These are phyloP conservation scores for Colletotrichum incanum DNA, from an alignment of 2,329 filamentous ascomycete genomes.

Conservation along the genomic window DNA sequence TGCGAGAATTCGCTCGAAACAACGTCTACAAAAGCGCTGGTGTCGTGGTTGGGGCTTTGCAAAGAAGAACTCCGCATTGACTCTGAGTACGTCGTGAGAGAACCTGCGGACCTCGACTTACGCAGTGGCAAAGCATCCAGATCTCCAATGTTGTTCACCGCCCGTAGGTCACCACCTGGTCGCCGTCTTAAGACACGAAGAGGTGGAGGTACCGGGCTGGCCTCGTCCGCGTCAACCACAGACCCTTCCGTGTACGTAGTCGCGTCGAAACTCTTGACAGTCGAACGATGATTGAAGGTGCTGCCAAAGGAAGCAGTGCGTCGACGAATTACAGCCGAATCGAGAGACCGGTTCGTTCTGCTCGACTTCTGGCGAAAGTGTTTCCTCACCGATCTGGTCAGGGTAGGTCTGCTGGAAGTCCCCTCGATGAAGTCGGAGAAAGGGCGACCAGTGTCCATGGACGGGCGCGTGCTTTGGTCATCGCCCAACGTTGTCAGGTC, in stretches of 20 bases:
- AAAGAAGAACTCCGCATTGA: conserved; percentile 73
- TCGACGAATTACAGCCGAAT: conserved; percentile 64
- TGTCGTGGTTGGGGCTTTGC: conserved; percentile 57
- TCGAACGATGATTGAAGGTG: conserved; percentile 64
- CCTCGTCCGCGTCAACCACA: conserved; percentile 62
- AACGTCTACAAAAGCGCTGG: conserved; percentile 62
- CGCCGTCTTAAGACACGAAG: conserved; percentile 77
- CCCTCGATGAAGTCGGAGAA: conserved; percentile 53
- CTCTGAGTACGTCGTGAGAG: conserved; percentile 73
- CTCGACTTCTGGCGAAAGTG: conserved; percentile 65
- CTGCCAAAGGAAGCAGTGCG: conserved; percentile 75
- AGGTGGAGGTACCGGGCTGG: conserved; percentile 63
- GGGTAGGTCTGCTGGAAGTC: conserved; percentile 11
- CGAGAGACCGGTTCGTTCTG: conserved; percentile 64
- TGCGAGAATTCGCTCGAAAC: conserved; percentile 59
- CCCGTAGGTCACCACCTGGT: conserved; percentile 82
- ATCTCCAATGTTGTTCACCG: conserved; percentile 76
- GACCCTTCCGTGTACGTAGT: conserved; percentile 70
- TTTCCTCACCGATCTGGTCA: conserved; percentile 39
- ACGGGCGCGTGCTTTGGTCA: conserved; percentile 49
- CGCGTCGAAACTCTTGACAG: conserved; percentile 74
- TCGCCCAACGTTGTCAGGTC: conserved; percentile 60
- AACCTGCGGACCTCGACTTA: conserved; percentile 72
- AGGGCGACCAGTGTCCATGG: conserved; percentile 51
- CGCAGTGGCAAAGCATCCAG: conserved; percentile 66